phyloP scores from a whole-genome alignment of 139 green algal species.

The Tetradesmus obliquus region DNA sequence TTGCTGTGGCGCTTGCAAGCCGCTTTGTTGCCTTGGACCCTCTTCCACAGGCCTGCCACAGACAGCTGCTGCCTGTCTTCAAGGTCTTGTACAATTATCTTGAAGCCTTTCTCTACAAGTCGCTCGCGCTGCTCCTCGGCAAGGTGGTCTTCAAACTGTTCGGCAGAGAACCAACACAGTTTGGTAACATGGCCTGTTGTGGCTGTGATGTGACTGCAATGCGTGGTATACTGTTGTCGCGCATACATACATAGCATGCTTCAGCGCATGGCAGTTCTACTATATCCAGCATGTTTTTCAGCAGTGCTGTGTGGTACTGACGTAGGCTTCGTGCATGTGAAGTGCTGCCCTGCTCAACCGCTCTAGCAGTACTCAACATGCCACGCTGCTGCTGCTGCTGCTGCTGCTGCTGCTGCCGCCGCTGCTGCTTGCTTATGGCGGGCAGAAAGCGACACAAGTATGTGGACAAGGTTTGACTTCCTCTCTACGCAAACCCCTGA shows the following conservation, averaged over 20 bases:
- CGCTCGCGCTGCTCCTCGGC: not conserved
- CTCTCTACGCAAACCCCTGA: not conserved
- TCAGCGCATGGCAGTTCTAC: too few relatives aligned
- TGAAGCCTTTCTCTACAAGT: not conserved
- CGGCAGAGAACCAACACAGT: not conserved
- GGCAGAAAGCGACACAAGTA: too few relatives aligned
- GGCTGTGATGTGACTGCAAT: too few relatives aligned
- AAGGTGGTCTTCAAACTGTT: not conserved
- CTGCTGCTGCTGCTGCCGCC: not conserved
- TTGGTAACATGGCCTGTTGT: too few relatives aligned
- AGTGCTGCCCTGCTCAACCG: too few relatives aligned
- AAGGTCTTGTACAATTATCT: not conserved
- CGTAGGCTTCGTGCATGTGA: too few relatives aligned
- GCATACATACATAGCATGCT: too few relatives aligned
- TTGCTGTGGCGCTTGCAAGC: not conserved
- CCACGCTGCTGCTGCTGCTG: not conserved
- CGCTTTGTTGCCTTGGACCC: not conserved
- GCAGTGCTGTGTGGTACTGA: too few relatives aligned
- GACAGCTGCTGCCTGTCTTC: not conserved
- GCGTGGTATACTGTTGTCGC: too few relatives aligned
- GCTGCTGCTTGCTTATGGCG: not conserved
- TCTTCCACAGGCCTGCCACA: not conserved
- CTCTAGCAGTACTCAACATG: not conserved
- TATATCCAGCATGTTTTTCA: too few relatives aligned
- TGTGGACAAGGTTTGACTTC: too few relatives aligned